phyloP scores from a whole-genome alignment of 106 monocot genomes.

The Acanthochlamys bracteata region DNA sequence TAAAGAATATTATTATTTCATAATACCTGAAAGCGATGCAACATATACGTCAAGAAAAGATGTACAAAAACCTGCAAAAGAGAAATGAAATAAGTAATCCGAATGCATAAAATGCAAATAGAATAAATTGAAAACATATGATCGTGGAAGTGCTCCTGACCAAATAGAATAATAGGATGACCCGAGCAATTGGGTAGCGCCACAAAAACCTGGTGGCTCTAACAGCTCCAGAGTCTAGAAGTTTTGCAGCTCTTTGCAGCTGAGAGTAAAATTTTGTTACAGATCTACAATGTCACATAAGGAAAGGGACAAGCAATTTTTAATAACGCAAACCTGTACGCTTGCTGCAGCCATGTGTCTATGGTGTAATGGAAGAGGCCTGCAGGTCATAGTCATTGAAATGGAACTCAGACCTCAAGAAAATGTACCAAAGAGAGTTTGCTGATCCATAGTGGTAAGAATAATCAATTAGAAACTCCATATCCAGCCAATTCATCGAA shows the following conservation, averaged over 20 bases:
- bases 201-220: conserved; percentile 92
- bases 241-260: conserved; percentile 89
- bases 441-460: background rate
- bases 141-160: conserved; percentile 27
- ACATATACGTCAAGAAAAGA: conserved; percentile 87
- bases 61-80: conserved; percentile 83
- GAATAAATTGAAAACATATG: background rate
- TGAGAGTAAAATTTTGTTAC: conserved; percentile 21
- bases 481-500: too few relatives aligned
- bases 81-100: background rate
- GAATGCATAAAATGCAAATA: background rate
- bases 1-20: background rate
- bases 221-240: conserved; percentile 91
- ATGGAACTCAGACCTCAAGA: background rate
- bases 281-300: background rate
- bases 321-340: conserved; percentile 45
- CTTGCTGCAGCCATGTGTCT: conserved; percentile 79
- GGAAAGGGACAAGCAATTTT: background rate
- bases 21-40: conserved; percentile 90
- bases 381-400: conserved; percentile 17
- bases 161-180: conserved; percentile 86
- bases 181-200: conserved; percentile 84
- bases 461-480: background rate
- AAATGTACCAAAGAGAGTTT: background rate
- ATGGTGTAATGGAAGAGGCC: conserved; percentile 86